These are phyloP conservation scores for Diaporthe humulicola DNA, from an alignment of 2,329 filamentous ascomycete genomes.

Conservation along the genomic window DNA sequence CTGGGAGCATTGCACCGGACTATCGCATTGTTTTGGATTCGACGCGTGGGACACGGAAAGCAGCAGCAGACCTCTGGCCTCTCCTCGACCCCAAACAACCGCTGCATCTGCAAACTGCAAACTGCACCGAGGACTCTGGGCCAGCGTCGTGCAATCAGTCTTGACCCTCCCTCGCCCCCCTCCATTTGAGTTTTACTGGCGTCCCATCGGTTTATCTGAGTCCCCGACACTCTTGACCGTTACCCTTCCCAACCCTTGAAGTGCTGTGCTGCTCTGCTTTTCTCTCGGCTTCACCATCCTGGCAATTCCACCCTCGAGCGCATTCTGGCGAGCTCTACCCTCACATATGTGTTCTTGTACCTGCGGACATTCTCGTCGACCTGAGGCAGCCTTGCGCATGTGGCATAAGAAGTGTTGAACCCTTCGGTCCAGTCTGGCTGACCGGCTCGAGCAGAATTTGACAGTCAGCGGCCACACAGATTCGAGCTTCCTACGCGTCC, in stretches of 20 bases:
- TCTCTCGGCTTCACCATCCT: neutral
- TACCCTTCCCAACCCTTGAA: neutral
- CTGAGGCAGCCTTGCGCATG: neutral
- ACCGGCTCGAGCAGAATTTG: slow-evolving; percentile 33
- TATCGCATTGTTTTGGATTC: slow-evolving; percentile 30
- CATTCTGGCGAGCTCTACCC: neutral
- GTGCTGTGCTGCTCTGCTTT: neutral
- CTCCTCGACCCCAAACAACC: neutral
- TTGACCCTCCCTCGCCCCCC: slow-evolving; percentile 2
- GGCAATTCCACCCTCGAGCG: neutral
- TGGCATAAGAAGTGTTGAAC: neutral
- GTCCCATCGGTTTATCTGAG: slow-evolving; percentile 22
- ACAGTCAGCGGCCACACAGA: slow-evolving; percentile 9
- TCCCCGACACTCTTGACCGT: slow-evolving; percentile 10
- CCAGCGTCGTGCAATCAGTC: slow-evolving; percentile 1
- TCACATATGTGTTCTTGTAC: neutral
- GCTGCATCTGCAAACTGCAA: neutral
- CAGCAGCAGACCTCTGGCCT: neutral
- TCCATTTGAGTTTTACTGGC: slow-evolving; percentile 27
- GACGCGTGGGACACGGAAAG: slow-evolving; percentile 26
- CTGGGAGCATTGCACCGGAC: slow-evolving; percentile 14
- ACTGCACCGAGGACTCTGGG: neutral
- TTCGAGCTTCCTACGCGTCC: slow-evolving; percentile 2
- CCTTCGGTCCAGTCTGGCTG: slow-evolving; percentile 15
- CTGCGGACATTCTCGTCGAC: neutral